Conservation (phyloP, 768 basidiomycete genomes). For the Leucocoprinus birnbaumii region DNA sequence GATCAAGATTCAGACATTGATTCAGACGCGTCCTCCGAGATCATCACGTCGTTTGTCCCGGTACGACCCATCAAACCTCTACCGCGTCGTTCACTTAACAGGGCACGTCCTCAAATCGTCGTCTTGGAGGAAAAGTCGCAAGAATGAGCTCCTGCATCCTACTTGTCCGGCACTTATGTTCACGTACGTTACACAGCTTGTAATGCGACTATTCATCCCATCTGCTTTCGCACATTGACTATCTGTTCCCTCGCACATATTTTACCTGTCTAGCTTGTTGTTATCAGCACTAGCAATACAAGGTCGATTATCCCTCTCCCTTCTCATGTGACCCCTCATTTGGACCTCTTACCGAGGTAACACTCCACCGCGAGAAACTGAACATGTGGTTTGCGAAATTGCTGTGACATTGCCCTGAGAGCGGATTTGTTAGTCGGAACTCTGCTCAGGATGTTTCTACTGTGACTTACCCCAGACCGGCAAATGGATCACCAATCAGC, state of each 20-base stretch:
- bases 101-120: constrained; percentile 5
- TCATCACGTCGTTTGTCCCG: constrained; percentile 38
- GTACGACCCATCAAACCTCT: constrained; percentile 44
- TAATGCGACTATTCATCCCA: constrained; percentile 9
- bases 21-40: constrained; percentile 32
- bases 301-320: constrained; percentile 1
- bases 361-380: not conserved
- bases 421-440: not conserved
- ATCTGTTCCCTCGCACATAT: not conserved
- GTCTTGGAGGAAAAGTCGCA: constrained; percentile 9
- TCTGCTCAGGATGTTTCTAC: not conserved
- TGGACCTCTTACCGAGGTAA: not conserved
- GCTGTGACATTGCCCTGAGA: not conserved
- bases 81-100: constrained; percentile 31
- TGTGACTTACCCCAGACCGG: not conserved
- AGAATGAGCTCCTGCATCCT: not conserved
- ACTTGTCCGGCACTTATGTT: constrained; percentile 3
- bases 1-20: constrained; percentile 30
- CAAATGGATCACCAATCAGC: not conserved
- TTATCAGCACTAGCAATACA: constrained; percentile 1
- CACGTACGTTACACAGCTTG: constrained; percentile 11
- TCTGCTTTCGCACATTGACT: constrained; percentile 11
- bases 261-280: constrained; percentile 2
- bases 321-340: constrained; percentile 3
- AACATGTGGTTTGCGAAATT: not conserved